A percentile compares a stretch with the other conserved stretches of the same genome.
These are phyloP conservation scores for Talaromyces trachyspermus DNA, from an alignment of 495 filamentous ascomycete species.

Conservation along the genomic window DNA sequence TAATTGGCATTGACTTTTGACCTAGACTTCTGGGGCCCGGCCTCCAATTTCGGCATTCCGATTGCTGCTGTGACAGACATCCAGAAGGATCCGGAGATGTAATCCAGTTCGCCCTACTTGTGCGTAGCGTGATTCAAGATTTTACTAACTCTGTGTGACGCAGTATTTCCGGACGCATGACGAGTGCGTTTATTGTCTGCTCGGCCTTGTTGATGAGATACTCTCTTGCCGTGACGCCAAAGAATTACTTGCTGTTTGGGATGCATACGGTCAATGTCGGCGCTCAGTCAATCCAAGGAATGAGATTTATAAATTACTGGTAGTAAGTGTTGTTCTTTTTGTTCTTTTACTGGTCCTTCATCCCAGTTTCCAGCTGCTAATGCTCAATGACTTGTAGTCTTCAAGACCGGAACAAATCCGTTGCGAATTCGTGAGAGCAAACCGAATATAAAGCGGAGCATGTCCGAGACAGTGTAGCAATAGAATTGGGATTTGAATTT, in stretches of 20 bases:
- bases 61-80: slow-evolving; percentile 92
- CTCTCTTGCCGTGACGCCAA: slow-evolving; percentile 79
- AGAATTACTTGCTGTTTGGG: slow-evolving; percentile 92
- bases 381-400: no score
- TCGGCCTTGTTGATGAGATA: slow-evolving; percentile 97
- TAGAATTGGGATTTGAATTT: no score
- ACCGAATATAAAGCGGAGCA: no score
- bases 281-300: slow-evolving; percentile 73
- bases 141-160: not conserved
- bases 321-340: slow-evolving; percentile 38
- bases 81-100: slow-evolving; percentile 94
- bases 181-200: slow-evolving; percentile 76
- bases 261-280: slow-evolving; percentile 85
- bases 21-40: slow-evolving; percentile 97
- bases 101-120: slow-evolving; percentile 10
- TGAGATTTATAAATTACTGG: slow-evolving; percentile 68
- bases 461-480: no score
- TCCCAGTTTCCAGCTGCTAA: no score
- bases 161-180: slow-evolving; percentile 97
- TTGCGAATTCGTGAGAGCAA: no score
- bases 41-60: slow-evolving; percentile 96
- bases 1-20: slow-evolving; percentile 46
- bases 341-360: not conserved
- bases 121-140: not conserved
- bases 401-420: no score